Conservation (phyloP, 176 grass and related monocot genomes). For the Pharus latifolius region DNA sequence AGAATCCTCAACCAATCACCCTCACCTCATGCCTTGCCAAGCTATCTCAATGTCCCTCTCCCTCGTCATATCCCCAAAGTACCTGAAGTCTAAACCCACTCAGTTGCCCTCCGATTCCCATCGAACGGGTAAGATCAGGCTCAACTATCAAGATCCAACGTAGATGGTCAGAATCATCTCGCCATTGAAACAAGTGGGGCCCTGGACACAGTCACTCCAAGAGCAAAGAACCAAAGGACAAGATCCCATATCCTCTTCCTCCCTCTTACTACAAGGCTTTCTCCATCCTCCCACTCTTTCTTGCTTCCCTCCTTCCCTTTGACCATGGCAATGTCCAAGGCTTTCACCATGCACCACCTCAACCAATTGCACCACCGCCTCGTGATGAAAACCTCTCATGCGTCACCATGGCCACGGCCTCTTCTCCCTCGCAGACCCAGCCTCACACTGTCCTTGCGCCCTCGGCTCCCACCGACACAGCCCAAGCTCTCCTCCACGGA, state of each 20-base stretch:
- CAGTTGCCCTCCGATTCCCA: not conserved
- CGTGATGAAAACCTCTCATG: constrained; percentile 1
- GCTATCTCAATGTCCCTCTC: too few relatives aligned
- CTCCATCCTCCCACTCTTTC: not conserved
- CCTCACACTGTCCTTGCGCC: constrained; percentile 2
- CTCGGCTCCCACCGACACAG: constrained; percentile 11
- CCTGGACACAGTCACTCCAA: not conserved
- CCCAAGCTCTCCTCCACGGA: constrained; percentile 1
- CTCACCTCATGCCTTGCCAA: not conserved
- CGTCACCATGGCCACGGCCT: not conserved
- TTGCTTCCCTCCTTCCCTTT: not conserved
- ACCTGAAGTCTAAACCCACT: too few relatives aligned
- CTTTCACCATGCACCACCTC: not conserved
- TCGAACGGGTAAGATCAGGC: not conserved
- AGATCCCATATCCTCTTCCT: constrained; percentile 25
- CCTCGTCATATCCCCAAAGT: too few relatives aligned
- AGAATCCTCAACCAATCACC: not conserved
- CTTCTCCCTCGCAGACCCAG: constrained; percentile 13
- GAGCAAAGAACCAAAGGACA: constrained; percentile 14
- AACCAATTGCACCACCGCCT: constrained; percentile 3
- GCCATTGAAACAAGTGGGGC: not conserved
- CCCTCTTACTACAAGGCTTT: not conserved
- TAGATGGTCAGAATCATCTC: constrained; percentile 6
- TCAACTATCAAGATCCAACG: not conserved
- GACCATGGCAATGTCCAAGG: constrained; percentile 24